phyloP scores from a whole-genome alignment of 768 basidiomycete species.

The Mycena alexandri region DNA sequence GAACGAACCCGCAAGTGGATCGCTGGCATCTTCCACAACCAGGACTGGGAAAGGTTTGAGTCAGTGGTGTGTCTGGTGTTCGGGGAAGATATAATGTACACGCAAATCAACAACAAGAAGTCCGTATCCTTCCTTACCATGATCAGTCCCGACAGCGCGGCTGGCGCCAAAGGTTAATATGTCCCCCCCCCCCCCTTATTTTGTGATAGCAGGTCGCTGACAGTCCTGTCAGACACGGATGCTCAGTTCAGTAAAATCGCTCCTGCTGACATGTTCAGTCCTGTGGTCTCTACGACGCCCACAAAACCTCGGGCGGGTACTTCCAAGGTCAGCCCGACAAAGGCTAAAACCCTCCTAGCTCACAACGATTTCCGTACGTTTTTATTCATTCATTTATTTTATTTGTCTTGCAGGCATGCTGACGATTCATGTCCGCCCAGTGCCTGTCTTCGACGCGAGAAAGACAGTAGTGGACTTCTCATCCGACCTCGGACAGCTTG shows the following conservation, averaged over 20 bases:
- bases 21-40: not conserved
- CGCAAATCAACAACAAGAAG: not conserved
- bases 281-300: no score
- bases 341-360: not conserved
- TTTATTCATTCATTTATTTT: not conserved
- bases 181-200: no score
- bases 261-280: no score
- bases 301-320: no score
- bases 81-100: not conserved
- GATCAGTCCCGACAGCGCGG: not conserved
- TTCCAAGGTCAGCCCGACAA: no score
- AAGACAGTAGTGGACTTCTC: not conserved
- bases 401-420: no score
- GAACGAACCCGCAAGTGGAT: conserved; percentile 1
- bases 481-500: not conserved
- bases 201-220: no score
- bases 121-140: not conserved
- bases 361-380: not conserved
- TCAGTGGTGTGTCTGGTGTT: not conserved
- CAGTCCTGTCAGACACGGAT: no score
- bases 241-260: no score
- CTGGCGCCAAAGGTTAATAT: not conserved
- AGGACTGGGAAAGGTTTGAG: conserved; percentile 16
- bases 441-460: conserved; percentile 5
- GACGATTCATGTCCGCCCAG: not conserved